A percentile compares a stretch with the other conserved stretches of the same genome.
These are phyloP conservation scores for Medakamo hakoo DNA, from an alignment of 139 green algal genomes.

Conservation along the genomic window DNA sequence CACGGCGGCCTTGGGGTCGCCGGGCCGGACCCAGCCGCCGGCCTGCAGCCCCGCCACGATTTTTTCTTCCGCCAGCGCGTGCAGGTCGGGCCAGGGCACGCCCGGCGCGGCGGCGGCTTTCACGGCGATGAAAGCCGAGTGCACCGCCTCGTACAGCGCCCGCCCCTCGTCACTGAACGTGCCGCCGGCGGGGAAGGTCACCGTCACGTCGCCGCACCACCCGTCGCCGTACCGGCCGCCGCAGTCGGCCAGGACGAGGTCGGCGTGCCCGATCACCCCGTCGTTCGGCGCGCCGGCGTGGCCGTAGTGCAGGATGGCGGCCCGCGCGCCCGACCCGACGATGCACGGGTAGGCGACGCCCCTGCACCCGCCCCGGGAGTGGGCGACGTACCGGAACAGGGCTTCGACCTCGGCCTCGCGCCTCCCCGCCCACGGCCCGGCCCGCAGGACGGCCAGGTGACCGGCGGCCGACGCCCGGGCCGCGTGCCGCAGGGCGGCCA, in stretches of 20 bases:
- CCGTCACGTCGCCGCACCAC: slow-evolving; percentile 59
- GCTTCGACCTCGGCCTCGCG: slow-evolving; percentile 61
- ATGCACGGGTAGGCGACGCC: slow-evolving; percentile 64
- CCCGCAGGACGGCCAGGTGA: slow-evolving; percentile 48
- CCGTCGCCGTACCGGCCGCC: slow-evolving; percentile 56
- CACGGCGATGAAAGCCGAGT: slow-evolving; percentile 43
- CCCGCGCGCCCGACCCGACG: slow-evolving; percentile 53
- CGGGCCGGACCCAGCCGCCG: slow-evolving; percentile 34
- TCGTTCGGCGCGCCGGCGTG: slow-evolving; percentile 71
- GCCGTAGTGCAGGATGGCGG: slow-evolving; percentile 74
- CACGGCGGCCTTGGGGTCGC: slow-evolving; percentile 54
- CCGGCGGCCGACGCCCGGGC: slow-evolving; percentile 36
- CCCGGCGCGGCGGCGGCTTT: slow-evolving; percentile 52
- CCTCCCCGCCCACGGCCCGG: slow-evolving; percentile 23
- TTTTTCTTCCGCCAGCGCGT: slow-evolving; percentile 53
- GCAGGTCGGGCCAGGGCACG: slow-evolving; percentile 61
- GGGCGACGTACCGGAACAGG: slow-evolving; percentile 51
- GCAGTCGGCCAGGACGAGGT: slow-evolving; percentile 68
- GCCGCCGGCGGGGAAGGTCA: slow-evolving; percentile 53
- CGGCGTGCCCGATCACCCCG: slow-evolving; percentile 32
- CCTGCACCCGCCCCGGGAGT: slow-evolving; percentile 32
- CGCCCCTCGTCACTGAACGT: slow-evolving; percentile 54
- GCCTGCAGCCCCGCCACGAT: slow-evolving; percentile 51
- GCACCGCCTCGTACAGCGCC: slow-evolving; percentile 62
- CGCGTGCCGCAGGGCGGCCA: slow-evolving; percentile 51